phyloP scores from a whole-genome alignment of 2,329 filamentous ascomycete species.

The Xylariaceae sp. region DNA sequence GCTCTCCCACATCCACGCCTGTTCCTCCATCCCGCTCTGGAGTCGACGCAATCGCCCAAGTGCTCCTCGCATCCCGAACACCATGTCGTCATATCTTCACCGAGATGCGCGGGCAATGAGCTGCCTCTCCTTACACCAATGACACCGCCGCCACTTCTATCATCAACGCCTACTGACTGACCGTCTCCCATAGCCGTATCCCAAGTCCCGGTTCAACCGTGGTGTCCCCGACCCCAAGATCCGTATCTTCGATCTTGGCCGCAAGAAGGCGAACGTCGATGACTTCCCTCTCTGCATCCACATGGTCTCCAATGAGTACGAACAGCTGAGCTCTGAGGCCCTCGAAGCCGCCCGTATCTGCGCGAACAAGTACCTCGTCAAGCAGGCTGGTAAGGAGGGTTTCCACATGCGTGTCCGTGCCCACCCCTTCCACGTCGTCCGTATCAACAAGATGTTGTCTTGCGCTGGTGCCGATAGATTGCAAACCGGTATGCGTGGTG shows the following conservation, averaged over 20 bases:
- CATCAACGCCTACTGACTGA: constrained; percentile 38
- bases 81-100: neutral
- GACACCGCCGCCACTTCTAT: neutral
- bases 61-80: neutral
- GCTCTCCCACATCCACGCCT: neutral
- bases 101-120: neutral
- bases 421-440: constrained; percentile 99
- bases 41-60: neutral
- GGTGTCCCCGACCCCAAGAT: constrained; percentile 85
- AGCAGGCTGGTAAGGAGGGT: constrained; percentile 65
- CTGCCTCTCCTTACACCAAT: neutral
- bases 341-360: constrained; percentile 99
- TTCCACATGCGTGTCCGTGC: constrained; percentile 77
- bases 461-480: constrained; percentile 99
- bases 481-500: constrained; percentile 99
- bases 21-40: neutral
- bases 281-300: constrained; percentile 99
- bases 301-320: constrained; percentile 99
- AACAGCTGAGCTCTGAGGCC: constrained; percentile 99
- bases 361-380: constrained; percentile 96
- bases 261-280: constrained; percentile 97
- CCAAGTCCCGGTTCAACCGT: constrained; percentile 99
- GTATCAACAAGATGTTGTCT: constrained; percentile 99
- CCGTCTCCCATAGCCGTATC: constrained; percentile 70
- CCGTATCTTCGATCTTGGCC: constrained; percentile 97